Evolutionary conservation across 352 stramenopile genomes (phyloP), one percentile per base, ranked within the genome.

Genomic region (Achlya hypogyna): DNA sequence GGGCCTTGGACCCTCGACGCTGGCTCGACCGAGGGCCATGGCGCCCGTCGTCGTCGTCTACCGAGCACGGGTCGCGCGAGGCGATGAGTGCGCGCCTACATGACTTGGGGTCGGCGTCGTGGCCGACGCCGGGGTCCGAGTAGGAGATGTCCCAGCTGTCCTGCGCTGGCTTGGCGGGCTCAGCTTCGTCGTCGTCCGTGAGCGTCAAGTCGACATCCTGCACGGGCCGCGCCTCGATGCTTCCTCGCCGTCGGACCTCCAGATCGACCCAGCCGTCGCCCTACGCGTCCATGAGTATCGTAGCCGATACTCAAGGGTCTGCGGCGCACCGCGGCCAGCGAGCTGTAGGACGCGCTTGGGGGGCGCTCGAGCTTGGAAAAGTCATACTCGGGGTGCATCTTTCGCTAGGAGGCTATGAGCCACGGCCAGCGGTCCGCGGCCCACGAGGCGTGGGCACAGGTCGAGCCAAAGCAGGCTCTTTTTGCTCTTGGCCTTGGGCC

Each of bases 281-380:
- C 83, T 90, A 45, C 1, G 52, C 5, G 23, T 8, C 31, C 31
- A 35, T 53, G 38, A 29, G 29, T 23, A 28, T 12, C 34, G 27
- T 49, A 60, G 4, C 28, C 14, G 18, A 35, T 35, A 18, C 14
- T 23, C 28, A 5, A 20, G 23, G 4, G 38, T 77, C 79, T 54
- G n/a, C n/a, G n/a, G n/a, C n/a, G n/a, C 66, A 90, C 84, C n/a
- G 82, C 77, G 16, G 69, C 63, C 78, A 91, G 89, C 8, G 79
- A 79, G 64, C 69, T 91, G 74, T 91, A 93, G 0, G 82, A 93
- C 58, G 84, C 49, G 54, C 87, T 89, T 6, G 84, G 84, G 16
- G 84, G 84, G 23, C 84, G 82, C 35, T 93, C 84, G 1, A 80
- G 84, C 34, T 81, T 78, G 20, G 60, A 34, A 67, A 67, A 67